Evolutionary conservation across 2,329 filamentous ascomycete genomes (phyloP), one percentile per base, ranked within the genome.

Genomic region (Pseudocercospora fuligena): DNA sequence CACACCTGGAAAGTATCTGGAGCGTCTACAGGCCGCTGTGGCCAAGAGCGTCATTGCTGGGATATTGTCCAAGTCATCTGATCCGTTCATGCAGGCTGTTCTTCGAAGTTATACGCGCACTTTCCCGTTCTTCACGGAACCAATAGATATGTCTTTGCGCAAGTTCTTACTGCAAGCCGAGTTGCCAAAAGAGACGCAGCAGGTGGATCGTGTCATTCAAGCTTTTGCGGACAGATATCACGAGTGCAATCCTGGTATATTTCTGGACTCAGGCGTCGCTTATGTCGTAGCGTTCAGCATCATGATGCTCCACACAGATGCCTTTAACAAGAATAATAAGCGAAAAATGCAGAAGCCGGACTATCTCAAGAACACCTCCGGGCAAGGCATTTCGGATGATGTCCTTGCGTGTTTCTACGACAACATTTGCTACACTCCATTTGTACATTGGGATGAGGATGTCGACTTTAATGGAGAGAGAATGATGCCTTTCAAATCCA

Each of bases 241-340:
- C 76, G 95, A 99, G 79, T 99, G 95, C 81, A 99, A 99, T 74
- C 95, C 95, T 2, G 94, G 95, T 46, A 96, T 99, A 67, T 99
- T 97, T 80, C 87, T 91, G 25, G 90, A 90, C 36, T 89, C 93
- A 60, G 95, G 98, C 75, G 93, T 97, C 80, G 94, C 95, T n/a
- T 97, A 98, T 78, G 97, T 98, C 75, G 94, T 98, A 70, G 93
- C 94, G 16, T 99, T 99, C 77, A 98, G 94, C 1, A 89, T 99
- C 64, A 87, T 99, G 66, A 97, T 99, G 72, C 84, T 99, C 36
- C 95, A 99, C 74, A 98, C 95, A 0, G 95, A 99, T 77, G 92
- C 97, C n/a, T 98, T 98, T 87, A 99, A 99, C 84, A 97, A 97
- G 81, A 99, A 98, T 83, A 98, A 98, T 82, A 98, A 98, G 82